These are phyloP conservation scores for Acmispon strigosus DNA, from an alignment of 306 rosid species.

Conservation along the genomic window DNA sequence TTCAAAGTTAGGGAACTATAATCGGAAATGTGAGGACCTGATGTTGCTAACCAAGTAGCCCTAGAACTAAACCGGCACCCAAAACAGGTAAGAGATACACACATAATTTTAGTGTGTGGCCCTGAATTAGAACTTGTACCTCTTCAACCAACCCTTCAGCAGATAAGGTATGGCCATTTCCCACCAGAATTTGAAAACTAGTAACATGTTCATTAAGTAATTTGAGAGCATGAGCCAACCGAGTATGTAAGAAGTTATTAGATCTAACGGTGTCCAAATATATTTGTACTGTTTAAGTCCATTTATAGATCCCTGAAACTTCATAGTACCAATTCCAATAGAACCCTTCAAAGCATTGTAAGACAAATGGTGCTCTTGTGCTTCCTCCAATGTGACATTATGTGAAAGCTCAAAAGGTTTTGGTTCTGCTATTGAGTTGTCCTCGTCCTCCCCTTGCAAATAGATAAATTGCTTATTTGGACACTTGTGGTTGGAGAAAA, in stretches of 20 bases:
- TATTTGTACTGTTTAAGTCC: rapidly evolving
- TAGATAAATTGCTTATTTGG: neutral
- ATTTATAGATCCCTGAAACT: neutral
- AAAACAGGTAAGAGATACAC: no score
- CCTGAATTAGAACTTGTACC: no score
- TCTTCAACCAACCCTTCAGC: no score
- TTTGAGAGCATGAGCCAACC: no score
- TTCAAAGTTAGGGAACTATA: no score
- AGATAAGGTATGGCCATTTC: no score
- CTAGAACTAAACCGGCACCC: no score
- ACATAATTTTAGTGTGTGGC: no score
- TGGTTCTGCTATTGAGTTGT: neutral
- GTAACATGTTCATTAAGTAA: no score
- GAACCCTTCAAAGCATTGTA: neutral
- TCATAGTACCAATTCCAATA: neutral
- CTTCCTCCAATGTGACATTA: rapidly evolving
- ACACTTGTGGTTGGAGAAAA: neutral
- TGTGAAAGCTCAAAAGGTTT: neutral
- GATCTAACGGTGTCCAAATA: neutral
- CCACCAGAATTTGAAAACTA: no score
- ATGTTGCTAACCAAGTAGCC: no score
- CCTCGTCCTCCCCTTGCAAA: neutral
- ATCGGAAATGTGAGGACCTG: no score
- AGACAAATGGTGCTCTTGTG: neutral
- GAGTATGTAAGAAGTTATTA: neutral